These are phyloP conservation scores for Silene uniflora DNA, from an alignment of 148 eudicot species.

Conservation along the genomic window DNA sequence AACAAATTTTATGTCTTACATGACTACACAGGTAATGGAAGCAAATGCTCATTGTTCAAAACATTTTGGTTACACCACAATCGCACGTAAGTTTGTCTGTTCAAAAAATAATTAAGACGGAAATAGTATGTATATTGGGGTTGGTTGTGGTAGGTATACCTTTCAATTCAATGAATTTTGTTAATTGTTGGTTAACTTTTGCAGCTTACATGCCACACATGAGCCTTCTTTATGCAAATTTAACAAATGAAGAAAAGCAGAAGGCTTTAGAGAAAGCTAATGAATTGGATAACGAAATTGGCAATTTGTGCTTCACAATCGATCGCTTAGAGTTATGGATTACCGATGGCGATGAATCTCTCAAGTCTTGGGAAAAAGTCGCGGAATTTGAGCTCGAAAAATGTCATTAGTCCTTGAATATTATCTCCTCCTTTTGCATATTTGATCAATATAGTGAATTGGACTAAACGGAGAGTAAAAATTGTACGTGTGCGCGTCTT, in stretches of 20 bases:
- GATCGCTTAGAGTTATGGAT: constrained; percentile 62
- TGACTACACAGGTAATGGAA: constrained; percentile 50
- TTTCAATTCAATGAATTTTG: not conserved
- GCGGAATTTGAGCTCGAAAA: constrained; percentile 42
- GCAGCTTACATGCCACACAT: constrained; percentile 98
- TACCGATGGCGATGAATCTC: constrained; percentile 71
- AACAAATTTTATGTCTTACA: not conserved
- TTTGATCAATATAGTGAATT: no score
- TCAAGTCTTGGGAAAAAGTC: constrained; percentile 77
- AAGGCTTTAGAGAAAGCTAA: constrained; percentile 70
- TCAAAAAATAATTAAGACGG: no score
- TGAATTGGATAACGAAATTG: constrained; percentile 50
- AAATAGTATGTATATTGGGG: no score
- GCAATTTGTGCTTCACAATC: constrained; percentile 56
- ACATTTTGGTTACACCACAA: constrained; percentile 54
- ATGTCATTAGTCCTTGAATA: not conserved
- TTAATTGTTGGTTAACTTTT: not conserved
- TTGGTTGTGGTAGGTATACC: no score
- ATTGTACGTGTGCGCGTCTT: no score
- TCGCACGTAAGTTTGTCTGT: constrained; percentile 68
- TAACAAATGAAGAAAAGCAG: constrained; percentile 73
- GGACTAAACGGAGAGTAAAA: no score
- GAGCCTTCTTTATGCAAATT: constrained; percentile 74
- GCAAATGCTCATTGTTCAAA: constrained; percentile 53
- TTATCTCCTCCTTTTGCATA: not conserved